Percentiles rank a stretch among this genome's conserved stretches.
These are phyloP conservation scores for Conidiobolus incongruus DNA, from an alignment of 371 early-diverging fungal genomes.

Conservation along the genomic window DNA sequence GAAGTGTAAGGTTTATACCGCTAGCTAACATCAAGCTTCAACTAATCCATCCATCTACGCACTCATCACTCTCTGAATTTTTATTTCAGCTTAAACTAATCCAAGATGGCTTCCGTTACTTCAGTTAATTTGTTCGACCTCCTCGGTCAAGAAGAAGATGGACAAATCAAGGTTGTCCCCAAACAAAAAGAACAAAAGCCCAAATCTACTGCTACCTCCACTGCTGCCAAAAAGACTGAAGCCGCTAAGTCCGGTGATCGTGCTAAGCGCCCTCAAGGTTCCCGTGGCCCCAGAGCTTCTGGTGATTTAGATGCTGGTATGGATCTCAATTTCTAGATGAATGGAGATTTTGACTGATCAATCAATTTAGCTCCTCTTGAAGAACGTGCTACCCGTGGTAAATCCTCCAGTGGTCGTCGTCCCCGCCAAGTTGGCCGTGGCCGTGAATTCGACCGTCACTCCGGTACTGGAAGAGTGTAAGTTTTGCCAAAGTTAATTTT, in stretches of 20 bases:
- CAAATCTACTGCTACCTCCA: conserved; percentile 7
- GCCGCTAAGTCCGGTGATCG: conserved; percentile 6
- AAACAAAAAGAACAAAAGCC: no score
- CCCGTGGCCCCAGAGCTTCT: conserved; percentile 5
- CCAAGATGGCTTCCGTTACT: conserved; percentile 11
- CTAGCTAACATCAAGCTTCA: no score
- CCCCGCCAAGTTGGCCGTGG: conserved; percentile 24
- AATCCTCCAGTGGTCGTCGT: conserved; percentile 11
- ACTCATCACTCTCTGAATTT: no score
- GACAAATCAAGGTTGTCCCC: no score
- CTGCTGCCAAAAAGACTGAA: conserved; percentile 9
- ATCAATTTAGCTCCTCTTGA: conserved; percentile 5
- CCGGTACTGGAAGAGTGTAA: conserved; percentile 40
- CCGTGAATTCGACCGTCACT: conserved; percentile 66
- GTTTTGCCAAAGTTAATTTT: conserved; percentile 4
- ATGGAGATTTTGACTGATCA: neutral
- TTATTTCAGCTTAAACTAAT: no score
- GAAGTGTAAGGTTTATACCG: no score
- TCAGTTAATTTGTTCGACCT: conserved; percentile 29
- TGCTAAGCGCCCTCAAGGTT: conserved; percentile 1
- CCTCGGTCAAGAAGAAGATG: conserved; percentile 25
- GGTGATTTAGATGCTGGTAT: conserved; percentile 6
- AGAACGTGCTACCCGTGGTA: conserved; percentile 7
- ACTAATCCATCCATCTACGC: no score
- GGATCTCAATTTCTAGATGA: neutral